These are phyloP conservation scores for Fusarium poae DNA, from an alignment of 2,329 filamentous ascomycete genomes.

Conservation along the genomic window DNA sequence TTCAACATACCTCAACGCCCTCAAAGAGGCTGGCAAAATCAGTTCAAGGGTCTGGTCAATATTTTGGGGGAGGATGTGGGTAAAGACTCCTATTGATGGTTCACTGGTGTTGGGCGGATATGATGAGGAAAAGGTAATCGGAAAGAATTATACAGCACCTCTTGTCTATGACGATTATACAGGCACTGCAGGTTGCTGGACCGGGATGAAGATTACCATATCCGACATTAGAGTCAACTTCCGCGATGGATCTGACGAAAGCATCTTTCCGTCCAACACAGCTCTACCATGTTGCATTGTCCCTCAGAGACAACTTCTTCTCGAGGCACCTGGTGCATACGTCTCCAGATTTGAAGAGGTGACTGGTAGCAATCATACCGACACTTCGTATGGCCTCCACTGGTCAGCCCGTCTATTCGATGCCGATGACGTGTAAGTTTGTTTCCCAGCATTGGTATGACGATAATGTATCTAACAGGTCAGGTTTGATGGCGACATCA, in stretches of 20 bases:
- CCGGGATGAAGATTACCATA: constrained; percentile 40
- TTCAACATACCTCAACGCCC: constrained; percentile 49
- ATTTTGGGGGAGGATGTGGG: constrained; percentile 55
- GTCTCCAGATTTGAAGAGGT: constrained; percentile 40
- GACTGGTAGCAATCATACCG: constrained; percentile 26
- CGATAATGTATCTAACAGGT: neutral
- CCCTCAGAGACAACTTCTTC: constrained; percentile 50
- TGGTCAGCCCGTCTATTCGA: constrained; percentile 39
- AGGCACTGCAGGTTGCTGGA: constrained; percentile 36
- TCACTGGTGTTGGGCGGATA: constrained; percentile 53
- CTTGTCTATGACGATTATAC: constrained; percentile 39
- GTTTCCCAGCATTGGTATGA: neutral
- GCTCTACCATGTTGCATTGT: constrained; percentile 48
- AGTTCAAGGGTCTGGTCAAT: constrained; percentile 52
- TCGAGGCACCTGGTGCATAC: constrained; percentile 45
- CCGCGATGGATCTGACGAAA: constrained; percentile 46
- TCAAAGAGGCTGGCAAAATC: constrained; percentile 40
- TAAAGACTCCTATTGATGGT: constrained; percentile 47
- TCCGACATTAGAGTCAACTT: constrained; percentile 47
- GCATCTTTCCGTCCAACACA: constrained; percentile 46
- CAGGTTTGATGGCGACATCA: constrained; percentile 51
- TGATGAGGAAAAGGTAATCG: constrained; percentile 51
- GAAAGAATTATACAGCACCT: constrained; percentile 47
- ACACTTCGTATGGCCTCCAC: constrained; percentile 27
- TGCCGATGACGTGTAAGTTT: constrained; percentile 32